Conservation (phyloP, 805 yeast species). For the Kurtzmaniella cleridarum region DNA sequence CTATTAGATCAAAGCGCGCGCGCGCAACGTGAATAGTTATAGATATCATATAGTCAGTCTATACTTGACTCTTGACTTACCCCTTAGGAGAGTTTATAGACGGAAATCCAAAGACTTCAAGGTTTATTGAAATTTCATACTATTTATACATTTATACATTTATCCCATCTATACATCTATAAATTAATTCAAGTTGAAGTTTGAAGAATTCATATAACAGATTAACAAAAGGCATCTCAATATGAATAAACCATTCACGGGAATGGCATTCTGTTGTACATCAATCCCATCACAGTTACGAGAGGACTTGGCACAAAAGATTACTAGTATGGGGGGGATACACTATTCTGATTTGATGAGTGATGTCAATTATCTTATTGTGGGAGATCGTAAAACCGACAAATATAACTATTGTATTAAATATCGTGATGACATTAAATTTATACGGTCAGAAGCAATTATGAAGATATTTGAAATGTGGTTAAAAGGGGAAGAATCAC, state of each 20-base stretch:
- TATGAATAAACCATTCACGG: conserved; percentile 36
- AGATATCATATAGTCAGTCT: too few relatives aligned
- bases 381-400: conserved; percentile 53
- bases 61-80: too few relatives aligned
- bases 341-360: conserved; percentile 55
- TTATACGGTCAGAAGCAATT: conserved; percentile 46
- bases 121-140: too few relatives aligned
- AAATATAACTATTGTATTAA: conserved; percentile 49
- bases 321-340: conserved; percentile 55
- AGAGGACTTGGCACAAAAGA: conserved; percentile 39
- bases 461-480: conserved; percentile 43
- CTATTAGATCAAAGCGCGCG: too few relatives aligned
- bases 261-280: conserved; percentile 53
- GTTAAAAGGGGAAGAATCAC: conserved; percentile 45
- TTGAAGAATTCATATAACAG: too few relatives aligned
- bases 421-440: conserved; percentile 50
- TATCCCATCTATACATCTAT: too few relatives aligned
- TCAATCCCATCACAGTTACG: conserved; percentile 39
- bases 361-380: conserved; percentile 53
- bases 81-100: too few relatives aligned
- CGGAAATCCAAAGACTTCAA: too few relatives aligned
- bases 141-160: too few relatives aligned
- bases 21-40: too few relatives aligned
- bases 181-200: too few relatives aligned
- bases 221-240: too few relatives aligned